Percentiles rank a stretch among this genome's conserved stretches.
phyloP scores from a whole-genome alignment of 306 rosid genomes.

The Trifolium repens region DNA sequence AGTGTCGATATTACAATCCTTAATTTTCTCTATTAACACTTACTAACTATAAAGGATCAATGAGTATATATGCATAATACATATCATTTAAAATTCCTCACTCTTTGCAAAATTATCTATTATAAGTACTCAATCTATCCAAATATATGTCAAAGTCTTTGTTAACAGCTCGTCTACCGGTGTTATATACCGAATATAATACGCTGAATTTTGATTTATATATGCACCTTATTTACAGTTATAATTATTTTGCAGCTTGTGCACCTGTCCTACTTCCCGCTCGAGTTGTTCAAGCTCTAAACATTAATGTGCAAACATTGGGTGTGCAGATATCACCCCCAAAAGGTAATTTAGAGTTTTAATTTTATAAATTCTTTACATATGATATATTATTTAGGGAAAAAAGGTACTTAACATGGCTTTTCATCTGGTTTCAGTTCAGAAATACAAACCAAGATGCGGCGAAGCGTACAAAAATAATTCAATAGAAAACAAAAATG shows the following conservation, averaged over 20 bases:
- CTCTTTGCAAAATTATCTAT: too few relatives aligned
- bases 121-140: too few relatives aligned
- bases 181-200: neutral
- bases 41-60: too few relatives aligned
- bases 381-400: neutral
- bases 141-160: too few relatives aligned
- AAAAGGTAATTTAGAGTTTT: conserved; percentile 41
- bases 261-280: conserved; percentile 76
- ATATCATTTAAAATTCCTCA: too few relatives aligned
- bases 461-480: conserved; percentile 16
- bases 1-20: too few relatives aligned
- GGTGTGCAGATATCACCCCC: conserved; percentile 64
- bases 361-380: neutral
- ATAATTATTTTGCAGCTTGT: conserved; percentile 52
- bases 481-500: conserved; percentile 38
- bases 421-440: conserved; percentile 45
- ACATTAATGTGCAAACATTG: conserved; percentile 68
- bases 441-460: conserved; percentile 33
- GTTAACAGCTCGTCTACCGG: neutral
- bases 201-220: conserved; percentile 13
- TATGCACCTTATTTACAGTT: neutral
- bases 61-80: too few relatives aligned
- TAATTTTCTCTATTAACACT: too few relatives aligned
- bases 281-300: conserved; percentile 77
- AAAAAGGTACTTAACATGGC: neutral